Evolutionary conservation across 176 grass and related monocot genomes (phyloP).

Genomic region (Triticum timopheevii): DNA sequence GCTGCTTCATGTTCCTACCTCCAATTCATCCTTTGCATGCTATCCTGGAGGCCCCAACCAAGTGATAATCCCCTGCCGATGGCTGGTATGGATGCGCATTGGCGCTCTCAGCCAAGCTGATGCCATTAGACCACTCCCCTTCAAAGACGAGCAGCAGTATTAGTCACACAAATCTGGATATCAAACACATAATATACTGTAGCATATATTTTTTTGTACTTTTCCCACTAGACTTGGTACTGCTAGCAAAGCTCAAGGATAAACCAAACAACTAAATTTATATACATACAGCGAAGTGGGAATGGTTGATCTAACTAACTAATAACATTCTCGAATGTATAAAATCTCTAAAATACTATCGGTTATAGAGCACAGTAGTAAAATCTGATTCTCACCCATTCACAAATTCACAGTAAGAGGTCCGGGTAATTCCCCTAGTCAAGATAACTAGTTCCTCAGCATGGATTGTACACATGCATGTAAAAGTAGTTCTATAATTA

Average conservation of each 20-base stretch:
- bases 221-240: not conserved
- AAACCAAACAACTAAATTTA: not conserved
- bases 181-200: too few species aligned
- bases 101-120: not conserved
- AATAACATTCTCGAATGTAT: too few species aligned
- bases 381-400: not conserved
- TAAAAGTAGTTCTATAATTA: not conserved
- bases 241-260: not conserved
- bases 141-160: not conserved
- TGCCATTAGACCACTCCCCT: constrained; percentile 1
- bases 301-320: not conserved
- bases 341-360: too few species aligned
- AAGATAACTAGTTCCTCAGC: not conserved
- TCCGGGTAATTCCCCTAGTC: not conserved
- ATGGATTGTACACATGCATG: not conserved
- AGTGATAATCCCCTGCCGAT: constrained; percentile 2
- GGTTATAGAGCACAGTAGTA: too few species aligned
- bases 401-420: not conserved
- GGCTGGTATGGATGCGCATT: not conserved
- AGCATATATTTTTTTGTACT: too few species aligned
- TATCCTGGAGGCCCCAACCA: not conserved
- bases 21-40: not conserved
- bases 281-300: too few species aligned
- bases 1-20: not conserved
- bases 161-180: not conserved